Conservation (phyloP, 768 basidiomycete genomes). For the Cubamyces sp. region DNA sequence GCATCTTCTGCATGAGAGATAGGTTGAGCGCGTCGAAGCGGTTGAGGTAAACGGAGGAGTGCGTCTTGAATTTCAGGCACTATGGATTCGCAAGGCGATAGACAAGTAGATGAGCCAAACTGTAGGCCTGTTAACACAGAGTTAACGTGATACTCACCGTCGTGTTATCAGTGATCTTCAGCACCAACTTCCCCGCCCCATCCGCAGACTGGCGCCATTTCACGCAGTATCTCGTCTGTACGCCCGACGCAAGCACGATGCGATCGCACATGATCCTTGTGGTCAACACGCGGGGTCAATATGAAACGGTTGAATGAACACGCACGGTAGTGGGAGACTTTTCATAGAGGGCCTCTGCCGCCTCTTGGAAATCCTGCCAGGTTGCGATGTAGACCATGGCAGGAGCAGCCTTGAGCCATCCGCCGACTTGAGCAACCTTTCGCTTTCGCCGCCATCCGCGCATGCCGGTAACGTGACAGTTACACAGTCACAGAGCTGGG, state of each 20-base stretch:
- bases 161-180: slow-evolving; percentile 92
- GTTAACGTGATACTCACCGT: slow-evolving; percentile 59
- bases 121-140: background rate
- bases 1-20: slow-evolving; percentile 85
- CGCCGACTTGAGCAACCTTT: slow-evolving; percentile 12
- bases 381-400: slow-evolving; percentile 88
- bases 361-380: slow-evolving; percentile 91
- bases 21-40: slow-evolving; percentile 93
- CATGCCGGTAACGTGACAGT: background rate
- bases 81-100: slow-evolving; percentile 36
- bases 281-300: slow-evolving; percentile 1
- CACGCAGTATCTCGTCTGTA: slow-evolving; percentile 85
- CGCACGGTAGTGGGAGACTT: slow-evolving; percentile 78
- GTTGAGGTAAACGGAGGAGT: slow-evolving; percentile 93
- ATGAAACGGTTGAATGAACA: slow-evolving; percentile 4
- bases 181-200: slow-evolving; percentile 69
- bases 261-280: background rate
- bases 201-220: slow-evolving; percentile 84
- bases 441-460: background rate
- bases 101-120: background rate
- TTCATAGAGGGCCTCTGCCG: slow-evolving; percentile 82
- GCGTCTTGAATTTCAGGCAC: slow-evolving; percentile 97
- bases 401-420: slow-evolving; percentile 39
- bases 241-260: background rate
- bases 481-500: background rate